A percentile compares a stretch with the other conserved stretches of the same genome.
These are phyloP conservation scores for Fomes fomentarius DNA, from an alignment of 1,284 basidiomycete genomes.

Conservation along the genomic window DNA sequence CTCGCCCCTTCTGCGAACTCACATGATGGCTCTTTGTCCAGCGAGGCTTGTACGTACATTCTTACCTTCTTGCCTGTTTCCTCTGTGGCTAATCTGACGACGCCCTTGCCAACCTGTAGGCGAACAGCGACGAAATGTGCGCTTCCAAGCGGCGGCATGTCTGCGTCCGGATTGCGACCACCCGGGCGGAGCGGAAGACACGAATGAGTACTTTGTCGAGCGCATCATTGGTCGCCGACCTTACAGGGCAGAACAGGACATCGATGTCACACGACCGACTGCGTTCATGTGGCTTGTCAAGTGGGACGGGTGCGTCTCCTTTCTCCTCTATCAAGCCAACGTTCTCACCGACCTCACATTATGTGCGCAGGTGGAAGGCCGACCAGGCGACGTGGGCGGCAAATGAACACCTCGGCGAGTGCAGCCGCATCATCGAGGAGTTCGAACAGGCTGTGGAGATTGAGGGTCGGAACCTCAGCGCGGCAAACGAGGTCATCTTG, in stretches of 20 bases:
- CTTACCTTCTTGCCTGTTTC: too few relatives aligned
- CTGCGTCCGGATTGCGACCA: slow-evolving; percentile 25
- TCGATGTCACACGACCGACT: slow-evolving; percentile 1
- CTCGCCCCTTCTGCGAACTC: neutral
- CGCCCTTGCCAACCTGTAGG: slow-evolving; percentile 1
- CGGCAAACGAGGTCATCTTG: slow-evolving; percentile 7
- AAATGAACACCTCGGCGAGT: slow-evolving; percentile 19
- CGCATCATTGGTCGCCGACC: slow-evolving; percentile 24
- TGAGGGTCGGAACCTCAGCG: slow-evolving; percentile 15
- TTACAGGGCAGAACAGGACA: slow-evolving; percentile 12
- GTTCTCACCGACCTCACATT: too few relatives aligned
- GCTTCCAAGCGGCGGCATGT: slow-evolving; percentile 20
- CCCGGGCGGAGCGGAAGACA: slow-evolving; percentile 18
- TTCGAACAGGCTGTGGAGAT: slow-evolving; percentile 22
- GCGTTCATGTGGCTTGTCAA: slow-evolving; percentile 23
- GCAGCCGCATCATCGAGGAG: slow-evolving; percentile 19
- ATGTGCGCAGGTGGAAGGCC: slow-evolving; percentile 16
- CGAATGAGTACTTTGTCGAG: slow-evolving; percentile 25
- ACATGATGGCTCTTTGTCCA: neutral
- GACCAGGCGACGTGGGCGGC: slow-evolving; percentile 19
- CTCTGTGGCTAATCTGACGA: neutral
- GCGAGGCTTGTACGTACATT: slow-evolving; percentile 2
- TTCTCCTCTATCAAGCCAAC: too few relatives aligned
- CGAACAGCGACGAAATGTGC: slow-evolving; percentile 9
- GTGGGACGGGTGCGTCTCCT: slow-evolving; percentile 21